Conservation (phyloP, 1,284 basidiomycete genomes). For the Vanrija pseudolonga region DNA sequence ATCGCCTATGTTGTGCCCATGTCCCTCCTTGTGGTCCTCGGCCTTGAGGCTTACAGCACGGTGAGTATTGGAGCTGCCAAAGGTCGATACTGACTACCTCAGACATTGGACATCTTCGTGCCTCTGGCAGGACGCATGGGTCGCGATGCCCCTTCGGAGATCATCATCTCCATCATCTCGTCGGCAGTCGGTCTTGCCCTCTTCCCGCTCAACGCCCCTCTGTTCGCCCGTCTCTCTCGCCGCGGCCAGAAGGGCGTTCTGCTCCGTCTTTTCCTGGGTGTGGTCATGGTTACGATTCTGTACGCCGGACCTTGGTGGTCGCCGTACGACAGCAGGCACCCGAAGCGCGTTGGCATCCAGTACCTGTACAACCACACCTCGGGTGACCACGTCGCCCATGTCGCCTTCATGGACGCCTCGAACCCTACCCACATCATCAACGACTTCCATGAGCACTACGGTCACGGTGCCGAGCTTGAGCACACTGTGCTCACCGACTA, state of each 20-base stretch:
- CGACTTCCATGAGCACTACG: constrained; percentile 62
- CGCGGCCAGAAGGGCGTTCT: constrained; percentile 54
- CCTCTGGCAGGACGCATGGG: constrained; percentile 74
- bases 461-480: constrained; percentile 29
- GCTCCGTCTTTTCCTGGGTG: constrained; percentile 53
- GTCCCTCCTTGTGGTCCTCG: constrained; percentile 62
- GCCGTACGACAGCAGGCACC: constrained; percentile 80
- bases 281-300: constrained; percentile 56
- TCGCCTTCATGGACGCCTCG: constrained; percentile 69
- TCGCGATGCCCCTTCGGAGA: constrained; percentile 70
- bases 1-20: constrained; percentile 66
- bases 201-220: constrained; percentile 59
- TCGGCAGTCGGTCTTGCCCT: constrained; percentile 59
- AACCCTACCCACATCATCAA: constrained; percentile 55
- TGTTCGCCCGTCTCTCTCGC: constrained; percentile 66
- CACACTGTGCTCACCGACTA: constrained; percentile 37
- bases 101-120: constrained; percentile 76
- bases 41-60: constrained; percentile 65
- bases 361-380: constrained; percentile 82
- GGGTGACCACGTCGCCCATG: constrained; percentile 68
- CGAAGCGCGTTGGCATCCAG: constrained; percentile 80
- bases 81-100: not conserved
- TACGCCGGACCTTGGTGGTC: constrained; percentile 59
- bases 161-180: constrained; percentile 79
- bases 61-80: constrained; percentile 45